phyloP scores from a whole-genome alignment of 2,329 filamentous ascomycete species.

The Trichophyton verrucosum region DNA sequence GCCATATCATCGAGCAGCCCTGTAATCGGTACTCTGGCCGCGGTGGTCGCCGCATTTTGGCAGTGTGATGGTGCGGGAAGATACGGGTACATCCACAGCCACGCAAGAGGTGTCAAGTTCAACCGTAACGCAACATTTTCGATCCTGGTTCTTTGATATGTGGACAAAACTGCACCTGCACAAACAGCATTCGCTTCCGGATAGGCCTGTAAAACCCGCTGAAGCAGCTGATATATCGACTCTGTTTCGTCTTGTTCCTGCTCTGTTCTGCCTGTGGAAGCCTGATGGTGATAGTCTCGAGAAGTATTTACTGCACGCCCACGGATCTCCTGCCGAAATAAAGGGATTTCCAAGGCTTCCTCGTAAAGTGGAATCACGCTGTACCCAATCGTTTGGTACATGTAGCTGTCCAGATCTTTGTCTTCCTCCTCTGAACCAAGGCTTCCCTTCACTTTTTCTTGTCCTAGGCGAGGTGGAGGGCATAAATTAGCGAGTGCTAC shows the following conservation, averaged over 20 bases:
- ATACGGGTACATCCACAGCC: conserved; percentile 79
- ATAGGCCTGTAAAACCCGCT: conserved; percentile 51
- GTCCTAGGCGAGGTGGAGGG: conserved; percentile 34
- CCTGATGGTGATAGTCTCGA: conserved; percentile 53
- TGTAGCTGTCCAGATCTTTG: conserved; percentile 84
- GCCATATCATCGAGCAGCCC: conserved; percentile 70
- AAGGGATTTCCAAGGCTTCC: conserved; percentile 61
- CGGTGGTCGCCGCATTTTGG: conserved; percentile 9
- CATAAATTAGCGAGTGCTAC: conserved; percentile 83
- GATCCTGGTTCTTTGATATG: conserved; percentile 91
- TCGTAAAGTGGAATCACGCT: conserved; percentile 75
- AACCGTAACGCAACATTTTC: conserved; percentile 80
- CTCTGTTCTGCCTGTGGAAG: background rate
- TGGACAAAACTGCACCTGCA: conserved; percentile 84
- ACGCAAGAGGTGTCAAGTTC: conserved; percentile 71
- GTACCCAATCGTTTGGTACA: conserved; percentile 98
- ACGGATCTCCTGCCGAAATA: conserved; percentile 67
- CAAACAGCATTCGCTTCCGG: conserved; percentile 76
- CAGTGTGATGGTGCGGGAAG: conserved; percentile 43
- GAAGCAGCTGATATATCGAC: conserved; percentile 65
- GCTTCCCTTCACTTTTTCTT: conserved; percentile 9
- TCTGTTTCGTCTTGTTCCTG: conserved; percentile 67
- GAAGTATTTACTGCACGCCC: conserved; percentile 59
- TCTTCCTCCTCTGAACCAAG: conserved; percentile 33
- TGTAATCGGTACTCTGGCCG: conserved; percentile 13